Base-by-base conservation (phyloP, 2,329 filamentous ascomycete genomes). In the Zymoseptoria pseudotritici region DNA sequence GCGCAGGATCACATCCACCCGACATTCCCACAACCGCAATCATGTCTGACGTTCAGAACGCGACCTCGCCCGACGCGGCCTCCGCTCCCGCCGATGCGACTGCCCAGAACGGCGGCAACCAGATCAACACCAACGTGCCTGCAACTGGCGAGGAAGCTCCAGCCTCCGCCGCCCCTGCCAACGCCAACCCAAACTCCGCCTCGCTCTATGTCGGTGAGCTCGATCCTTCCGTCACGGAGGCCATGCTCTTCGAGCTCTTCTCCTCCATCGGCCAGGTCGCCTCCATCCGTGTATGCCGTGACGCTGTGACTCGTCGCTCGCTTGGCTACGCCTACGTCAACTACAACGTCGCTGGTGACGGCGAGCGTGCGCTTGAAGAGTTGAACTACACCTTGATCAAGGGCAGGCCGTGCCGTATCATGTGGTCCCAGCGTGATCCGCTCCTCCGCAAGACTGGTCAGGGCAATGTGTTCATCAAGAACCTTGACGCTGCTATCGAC, bases 381-480 rank as follows among this genome's bases (percentile, higher is more conserved):
- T 86, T 99, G 71, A 99, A 99, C 86, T 99, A 99, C 84, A 99
- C 94, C 66, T 83, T 97, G 72, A 97, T 99, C 83, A 97, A 97
- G 86, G 92, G 92, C 72, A 91, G 90, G 75, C 93, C 94, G 63
- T 99, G 94, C 89, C 93, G 94, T 74, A 99, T 99, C 82, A 99
- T 99, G 94, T 99, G 94, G 94, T 99, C 94, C 67, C 94, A 99
- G 85, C 94, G 94, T 78, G 94, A 99, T 79, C 94, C 94, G 68
- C 93, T 93, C 76, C 87, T 99, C 72, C 94, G 94, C 82, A 99
- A 99, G 88, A 99, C 91, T 70, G 94, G 94, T 68, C 91, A 97
- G 81, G 94, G 94, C 77, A 99, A 99, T 75, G 93, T 99, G 72
- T 99, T 99, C 85, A 99, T 99, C 86, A 99, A 99, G 88, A 99